Evolutionary conservation across 1,284 basidiomycete genomes (phyloP).

Genomic region (Marasmius tenuissimus): DNA sequence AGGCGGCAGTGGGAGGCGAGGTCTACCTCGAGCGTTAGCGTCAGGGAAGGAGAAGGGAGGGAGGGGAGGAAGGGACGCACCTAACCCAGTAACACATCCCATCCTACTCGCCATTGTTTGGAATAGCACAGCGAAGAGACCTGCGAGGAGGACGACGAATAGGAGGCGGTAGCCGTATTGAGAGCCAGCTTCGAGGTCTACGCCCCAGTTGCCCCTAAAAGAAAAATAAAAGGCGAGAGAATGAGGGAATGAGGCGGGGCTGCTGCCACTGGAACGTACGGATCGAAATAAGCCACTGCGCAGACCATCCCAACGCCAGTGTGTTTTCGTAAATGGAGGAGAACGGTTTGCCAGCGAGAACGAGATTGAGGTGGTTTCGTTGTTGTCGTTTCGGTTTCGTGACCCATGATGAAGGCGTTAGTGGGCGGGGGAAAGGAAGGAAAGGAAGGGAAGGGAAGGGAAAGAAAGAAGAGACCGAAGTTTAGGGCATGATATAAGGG

Average conservation of each 20-base stretch:
- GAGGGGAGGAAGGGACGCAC: slow-evolving; percentile 20
- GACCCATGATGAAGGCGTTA: too few species aligned
- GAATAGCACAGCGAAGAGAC: slow-evolving; percentile 62
- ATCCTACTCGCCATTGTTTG: slow-evolving; percentile 49
- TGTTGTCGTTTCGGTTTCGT: too few species aligned
- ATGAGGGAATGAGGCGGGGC: background rate
- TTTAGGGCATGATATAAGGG: too few species aligned
- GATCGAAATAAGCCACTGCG: slow-evolving; percentile 50
- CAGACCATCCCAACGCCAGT: slow-evolving; percentile 39
- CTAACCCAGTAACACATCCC: slow-evolving; percentile 50
- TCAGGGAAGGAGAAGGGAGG: background rate
- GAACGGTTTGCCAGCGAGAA: too few species aligned
- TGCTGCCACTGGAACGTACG: slow-evolving; percentile 39
- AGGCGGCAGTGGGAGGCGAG: slow-evolving; percentile 55
- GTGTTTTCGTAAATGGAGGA: slow-evolving; percentile 39
- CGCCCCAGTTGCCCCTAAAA: slow-evolving; percentile 52
- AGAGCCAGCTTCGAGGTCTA: slow-evolving; percentile 62
- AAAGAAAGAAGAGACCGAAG: too few species aligned
- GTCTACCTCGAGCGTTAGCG: slow-evolving; percentile 27
- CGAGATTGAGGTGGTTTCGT: too few species aligned
- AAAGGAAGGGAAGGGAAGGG: too few species aligned
- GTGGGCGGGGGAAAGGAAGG: too few species aligned
- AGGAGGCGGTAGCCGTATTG: slow-evolving; percentile 65
- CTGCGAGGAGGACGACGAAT: slow-evolving; percentile 71
- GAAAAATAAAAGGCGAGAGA: slow-evolving; percentile 12